phyloP scores from a whole-genome alignment of 306 rosid species.

The Casuarina cunninghamiana region DNA sequence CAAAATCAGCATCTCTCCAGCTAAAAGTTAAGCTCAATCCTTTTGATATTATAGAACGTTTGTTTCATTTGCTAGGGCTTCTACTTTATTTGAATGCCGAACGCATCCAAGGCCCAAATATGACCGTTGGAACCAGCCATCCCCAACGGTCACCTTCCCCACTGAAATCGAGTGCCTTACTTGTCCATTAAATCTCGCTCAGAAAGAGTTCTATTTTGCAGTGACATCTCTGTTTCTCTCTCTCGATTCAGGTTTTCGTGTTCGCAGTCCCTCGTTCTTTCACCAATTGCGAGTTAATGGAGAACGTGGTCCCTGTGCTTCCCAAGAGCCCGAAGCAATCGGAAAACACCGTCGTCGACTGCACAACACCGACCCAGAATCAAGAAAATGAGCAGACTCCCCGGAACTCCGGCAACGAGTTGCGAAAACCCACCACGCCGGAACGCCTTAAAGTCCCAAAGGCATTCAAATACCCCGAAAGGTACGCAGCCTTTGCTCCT shows the following conservation, averaged over 20 bases:
- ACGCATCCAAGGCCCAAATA: constrained; percentile 1
- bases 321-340: constrained; percentile 39
- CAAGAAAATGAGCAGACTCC: constrained; percentile 24
- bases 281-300: constrained; percentile 31
- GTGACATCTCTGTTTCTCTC: neutral
- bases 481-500: constrained; percentile 35
- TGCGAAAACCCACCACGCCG: constrained; percentile 57
- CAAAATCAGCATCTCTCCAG: too few species aligned
- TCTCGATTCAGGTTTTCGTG: neutral
- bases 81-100: constrained; percentile 7
- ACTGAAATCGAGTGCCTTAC: neutral
- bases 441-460: constrained; percentile 76
- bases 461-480: constrained; percentile 83
- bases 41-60: too few species aligned
- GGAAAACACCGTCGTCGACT: constrained; percentile 21
- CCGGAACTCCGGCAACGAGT: constrained; percentile 38
- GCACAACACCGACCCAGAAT: constrained; percentile 46
- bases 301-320: constrained; percentile 36
- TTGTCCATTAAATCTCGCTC: neutral
- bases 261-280: neutral
- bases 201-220: neutral
- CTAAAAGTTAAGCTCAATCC: too few species aligned
- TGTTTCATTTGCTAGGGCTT: neutral
- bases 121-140: constrained; percentile 44
- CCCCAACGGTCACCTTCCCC: constrained; percentile 37